Percentiles rank a stretch among this genome's conserved stretches.
phyloP scores from a whole-genome alignment of 768 basidiomycete species.

The Lentinula raphanica region DNA sequence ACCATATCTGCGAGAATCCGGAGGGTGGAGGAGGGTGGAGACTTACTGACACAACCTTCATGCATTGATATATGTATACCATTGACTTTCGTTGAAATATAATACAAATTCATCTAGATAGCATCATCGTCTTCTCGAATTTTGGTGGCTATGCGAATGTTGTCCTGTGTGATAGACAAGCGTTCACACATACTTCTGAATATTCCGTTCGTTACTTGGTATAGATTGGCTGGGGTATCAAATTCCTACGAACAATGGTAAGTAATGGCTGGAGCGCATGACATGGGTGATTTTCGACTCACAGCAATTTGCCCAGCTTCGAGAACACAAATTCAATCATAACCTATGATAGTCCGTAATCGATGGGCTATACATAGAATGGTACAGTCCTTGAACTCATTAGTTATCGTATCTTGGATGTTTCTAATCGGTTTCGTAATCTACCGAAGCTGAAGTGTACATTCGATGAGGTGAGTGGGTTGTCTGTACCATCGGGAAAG shows the following conservation, averaged over 20 bases:
- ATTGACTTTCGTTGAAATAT: neutral
- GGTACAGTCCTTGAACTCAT: conserved; percentile 79
- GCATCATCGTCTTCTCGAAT: conserved; percentile 4
- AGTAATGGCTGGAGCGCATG: neutral
- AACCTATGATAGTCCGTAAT: conserved; percentile 67
- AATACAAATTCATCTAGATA: neutral
- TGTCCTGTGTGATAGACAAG: conserved; percentile 69
- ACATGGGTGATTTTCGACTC: conserved; percentile 23
- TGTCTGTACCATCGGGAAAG: neutral
- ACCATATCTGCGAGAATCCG: no score
- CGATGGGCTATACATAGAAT: conserved; percentile 82
- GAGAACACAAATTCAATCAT: conserved; percentile 86
- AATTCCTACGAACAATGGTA: conserved; percentile 50
- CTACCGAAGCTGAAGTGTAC: conserved; percentile 59
- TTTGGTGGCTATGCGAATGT: conserved; percentile 47
- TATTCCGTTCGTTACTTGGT: conserved; percentile 51
- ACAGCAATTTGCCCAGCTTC: conserved; percentile 74
- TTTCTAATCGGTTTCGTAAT: conserved; percentile 86
- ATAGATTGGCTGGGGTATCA: conserved; percentile 71
- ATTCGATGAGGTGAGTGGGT: neutral
- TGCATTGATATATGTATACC: no score
- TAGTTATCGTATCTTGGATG: conserved; percentile 86
- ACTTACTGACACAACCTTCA: no score
- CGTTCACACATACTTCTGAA: conserved; percentile 86
- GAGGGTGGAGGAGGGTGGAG: no score